Conservation (phyloP, 1,284 basidiomycete genomes). For the Cryptococcus deneoformans region DNA sequence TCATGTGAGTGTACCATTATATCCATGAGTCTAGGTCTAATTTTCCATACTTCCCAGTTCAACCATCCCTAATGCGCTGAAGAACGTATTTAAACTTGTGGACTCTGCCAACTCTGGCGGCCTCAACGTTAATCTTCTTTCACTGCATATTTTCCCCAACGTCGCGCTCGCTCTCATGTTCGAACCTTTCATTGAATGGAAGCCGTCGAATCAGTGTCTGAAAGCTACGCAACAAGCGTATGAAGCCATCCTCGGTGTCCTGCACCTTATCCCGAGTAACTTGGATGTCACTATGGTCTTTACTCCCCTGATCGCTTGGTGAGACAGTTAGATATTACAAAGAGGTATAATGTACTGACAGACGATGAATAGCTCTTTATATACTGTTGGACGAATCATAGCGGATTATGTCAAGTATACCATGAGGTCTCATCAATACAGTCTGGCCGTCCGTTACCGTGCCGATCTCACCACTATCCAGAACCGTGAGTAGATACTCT, state of each 20-base stretch:
- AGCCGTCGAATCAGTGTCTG: conserved; percentile 13
- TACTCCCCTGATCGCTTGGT: conserved; percentile 35
- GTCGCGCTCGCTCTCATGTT: conserved; percentile 29
- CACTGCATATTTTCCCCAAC: conserved; percentile 39
- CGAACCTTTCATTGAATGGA: conserved; percentile 38
- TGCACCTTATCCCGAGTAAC: conserved; percentile 42
- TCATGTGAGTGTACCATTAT: conserved; percentile 25
- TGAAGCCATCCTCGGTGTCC: conserved; percentile 30
- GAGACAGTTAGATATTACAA: conserved; percentile 3
- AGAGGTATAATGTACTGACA: neutral
- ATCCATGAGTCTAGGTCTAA: neutral
- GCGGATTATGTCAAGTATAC: conserved; percentile 28
- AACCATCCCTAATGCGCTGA: conserved; percentile 24
- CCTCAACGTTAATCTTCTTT: conserved; percentile 33
- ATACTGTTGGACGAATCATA: conserved; percentile 32
- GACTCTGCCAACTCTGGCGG: conserved; percentile 12
- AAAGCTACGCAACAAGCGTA: conserved; percentile 24
- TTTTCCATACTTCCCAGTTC: conserved; percentile 5
- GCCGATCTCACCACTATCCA: conserved; percentile 29
- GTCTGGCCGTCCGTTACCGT: conserved; percentile 24
- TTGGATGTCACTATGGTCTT: conserved; percentile 35
- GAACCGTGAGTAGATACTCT: conserved; percentile 14
- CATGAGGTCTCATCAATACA: conserved; percentile 17
- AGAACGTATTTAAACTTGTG: conserved; percentile 28
- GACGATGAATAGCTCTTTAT: conserved; percentile 22